Evolutionary conservation across 208 protist genomes (phyloP).

Genomic region (Trypanosoma theileri): DNA sequence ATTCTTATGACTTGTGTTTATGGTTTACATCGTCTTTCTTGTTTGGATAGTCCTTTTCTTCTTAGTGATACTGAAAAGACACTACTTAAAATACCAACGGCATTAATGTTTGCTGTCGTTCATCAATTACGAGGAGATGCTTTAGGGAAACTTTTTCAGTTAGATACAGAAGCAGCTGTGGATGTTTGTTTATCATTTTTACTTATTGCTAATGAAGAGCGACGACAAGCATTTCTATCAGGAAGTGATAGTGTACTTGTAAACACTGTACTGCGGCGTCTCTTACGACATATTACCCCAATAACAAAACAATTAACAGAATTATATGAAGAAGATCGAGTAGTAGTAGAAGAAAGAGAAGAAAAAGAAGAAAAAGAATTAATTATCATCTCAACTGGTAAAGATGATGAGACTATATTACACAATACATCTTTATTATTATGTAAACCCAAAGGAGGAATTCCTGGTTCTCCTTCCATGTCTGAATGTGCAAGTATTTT

Average conservation of each 20-base stretch:
- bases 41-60: slow-evolving; percentile 18
- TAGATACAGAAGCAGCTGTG: slow-evolving; percentile 22
- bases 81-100: slow-evolving; percentile 33
- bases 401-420: background rate
- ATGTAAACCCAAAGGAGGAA: background rate
- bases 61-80: slow-evolving; percentile 15
- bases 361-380: no score
- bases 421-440: background rate
- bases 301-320: slow-evolving; percentile 1
- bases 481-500: slow-evolving; percentile 34
- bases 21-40: slow-evolving; percentile 41
- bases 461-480: slow-evolving; percentile 21
- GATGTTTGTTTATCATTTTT: slow-evolving; percentile 46
- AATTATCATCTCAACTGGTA: background rate
- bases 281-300: slow-evolving; percentile 14
- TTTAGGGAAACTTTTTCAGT: slow-evolving; percentile 30
- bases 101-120: slow-evolving; percentile 60
- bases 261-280: slow-evolving; percentile 24
- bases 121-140: slow-evolving; percentile 37
- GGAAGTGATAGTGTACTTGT: slow-evolving; percentile 30
- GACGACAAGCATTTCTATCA: slow-evolving; percentile 26
- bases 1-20: slow-evolving; percentile 65
- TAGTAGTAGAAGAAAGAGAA: no score
- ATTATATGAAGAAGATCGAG: background rate
- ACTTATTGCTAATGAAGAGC: slow-evolving; percentile 32